phyloP scores from a whole-genome alignment of 768 basidiomycete genomes.

The Albatrellus ellisii region DNA sequence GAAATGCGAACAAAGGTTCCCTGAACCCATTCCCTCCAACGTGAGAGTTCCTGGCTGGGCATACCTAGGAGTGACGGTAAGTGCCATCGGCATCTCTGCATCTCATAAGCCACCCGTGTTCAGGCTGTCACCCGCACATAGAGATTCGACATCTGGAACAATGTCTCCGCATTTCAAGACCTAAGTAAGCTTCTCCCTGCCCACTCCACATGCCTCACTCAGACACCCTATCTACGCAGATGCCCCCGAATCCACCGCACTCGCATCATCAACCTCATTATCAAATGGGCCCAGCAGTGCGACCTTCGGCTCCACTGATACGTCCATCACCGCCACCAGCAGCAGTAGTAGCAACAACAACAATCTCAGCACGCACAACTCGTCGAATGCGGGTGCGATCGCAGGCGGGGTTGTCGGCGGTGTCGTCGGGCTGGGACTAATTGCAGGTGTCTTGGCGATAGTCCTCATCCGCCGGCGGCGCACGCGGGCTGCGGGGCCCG shows the following conservation, averaged over 20 bases:
- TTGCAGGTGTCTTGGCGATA: conserved; percentile 22
- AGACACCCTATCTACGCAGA: not conserved
- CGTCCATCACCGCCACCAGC: conserved; percentile 5
- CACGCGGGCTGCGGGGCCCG: not conserved
- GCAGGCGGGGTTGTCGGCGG: conserved; percentile 54
- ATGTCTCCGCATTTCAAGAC: not conserved
- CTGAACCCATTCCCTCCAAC: conserved; percentile 23
- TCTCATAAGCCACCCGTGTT: not conserved
- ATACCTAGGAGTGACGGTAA: conserved; percentile 30
- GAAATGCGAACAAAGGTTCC: too few relatives aligned
- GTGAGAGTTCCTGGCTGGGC: conserved; percentile 37
- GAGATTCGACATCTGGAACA: conserved; percentile 5
- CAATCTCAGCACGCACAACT: not conserved
- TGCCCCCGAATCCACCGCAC: not conserved
- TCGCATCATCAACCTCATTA: not conserved
- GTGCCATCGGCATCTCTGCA: not conserved
- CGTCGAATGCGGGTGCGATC: conserved; percentile 38
- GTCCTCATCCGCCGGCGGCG: conserved; percentile 12
- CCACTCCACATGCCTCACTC: not conserved
- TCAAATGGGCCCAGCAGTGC: not conserved
- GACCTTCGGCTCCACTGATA: conserved; percentile 4
- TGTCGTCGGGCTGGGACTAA: conserved; percentile 30
- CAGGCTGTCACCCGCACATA: too few relatives aligned
- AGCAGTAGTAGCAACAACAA: too few relatives aligned
- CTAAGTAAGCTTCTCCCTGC: not conserved